Percentiles rank a stretch among this genome's conserved stretches.
phyloP scores from a whole-genome alignment of 495 filamentous ascomycete species.

The Glarea lozoyensis region DNA sequence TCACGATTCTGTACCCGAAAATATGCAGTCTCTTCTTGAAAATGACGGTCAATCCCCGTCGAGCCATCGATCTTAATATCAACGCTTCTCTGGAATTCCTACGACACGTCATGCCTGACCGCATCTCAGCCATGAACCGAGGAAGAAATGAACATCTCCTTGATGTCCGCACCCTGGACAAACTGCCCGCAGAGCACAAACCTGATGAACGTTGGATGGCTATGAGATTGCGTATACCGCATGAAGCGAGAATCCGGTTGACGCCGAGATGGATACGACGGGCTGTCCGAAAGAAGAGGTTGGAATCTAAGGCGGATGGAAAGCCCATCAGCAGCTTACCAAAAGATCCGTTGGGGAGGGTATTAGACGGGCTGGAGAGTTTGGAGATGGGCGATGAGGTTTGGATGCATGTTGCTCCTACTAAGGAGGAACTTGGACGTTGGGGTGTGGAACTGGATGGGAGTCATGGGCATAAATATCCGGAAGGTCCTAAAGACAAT shows the following conservation, averaged over 20 bases:
- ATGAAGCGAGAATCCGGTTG: constrained; percentile 34
- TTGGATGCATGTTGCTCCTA: constrained; percentile 39
- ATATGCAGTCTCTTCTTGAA: constrained; percentile 46
- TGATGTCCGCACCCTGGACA: constrained; percentile 22
- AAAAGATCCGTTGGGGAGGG: constrained; percentile 9
- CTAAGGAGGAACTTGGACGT: constrained; percentile 22
- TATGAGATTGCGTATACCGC: constrained; percentile 34
- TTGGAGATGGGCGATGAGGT: constrained; percentile 38
- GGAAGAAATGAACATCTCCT: constrained; percentile 35
- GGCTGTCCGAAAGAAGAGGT: constrained; percentile 16
- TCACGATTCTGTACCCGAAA: constrained; percentile 49
- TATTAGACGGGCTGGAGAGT: constrained; percentile 22
- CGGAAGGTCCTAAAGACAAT: too few species aligned
- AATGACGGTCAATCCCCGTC: constrained; percentile 43
- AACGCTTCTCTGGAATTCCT: constrained; percentile 45
- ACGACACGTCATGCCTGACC: constrained; percentile 30
- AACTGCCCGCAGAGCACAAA: constrained; percentile 31
- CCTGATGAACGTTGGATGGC: constrained; percentile 38
- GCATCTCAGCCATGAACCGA: constrained; percentile 25
- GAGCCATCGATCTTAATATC: constrained; percentile 48
- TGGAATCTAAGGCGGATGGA: constrained; percentile 14
- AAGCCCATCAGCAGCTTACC: constrained; percentile 1
- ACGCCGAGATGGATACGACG: constrained; percentile 23
- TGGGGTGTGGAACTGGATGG: constrained; percentile 7
- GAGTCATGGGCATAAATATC: too few species aligned